Evolutionary conservation across 495 filamentous ascomycete genomes (phyloP).

Genomic region (Hypoxylon cercidicola): DNA sequence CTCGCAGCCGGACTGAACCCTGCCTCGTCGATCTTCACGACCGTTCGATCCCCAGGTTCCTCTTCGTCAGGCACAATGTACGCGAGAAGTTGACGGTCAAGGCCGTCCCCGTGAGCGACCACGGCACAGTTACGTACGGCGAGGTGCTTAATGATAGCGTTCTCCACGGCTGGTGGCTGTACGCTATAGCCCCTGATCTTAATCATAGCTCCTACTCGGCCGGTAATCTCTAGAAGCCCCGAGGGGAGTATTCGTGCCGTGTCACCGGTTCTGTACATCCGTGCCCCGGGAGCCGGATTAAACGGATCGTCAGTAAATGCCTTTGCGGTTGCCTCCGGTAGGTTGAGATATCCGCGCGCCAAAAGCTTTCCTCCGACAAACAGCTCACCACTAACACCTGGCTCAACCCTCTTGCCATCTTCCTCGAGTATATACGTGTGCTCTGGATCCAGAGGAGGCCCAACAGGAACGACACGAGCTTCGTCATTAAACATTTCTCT

Average conservation of each 20-base stretch:
- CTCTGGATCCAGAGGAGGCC: conserved; percentile 66
- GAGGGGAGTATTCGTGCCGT: conserved; percentile 69
- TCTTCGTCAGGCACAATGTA: conserved; percentile 71
- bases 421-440: conserved; percentile 71
- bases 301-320: conserved; percentile 68
- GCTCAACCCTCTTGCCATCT: conserved; percentile 58
- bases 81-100: conserved; percentile 72
- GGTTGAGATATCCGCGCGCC: conserved; percentile 77
- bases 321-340: conserved; percentile 71
- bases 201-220: conserved; percentile 74
- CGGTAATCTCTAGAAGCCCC: conserved; percentile 75
- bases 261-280: conserved; percentile 79
- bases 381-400: conserved; percentile 66
- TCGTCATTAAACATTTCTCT: conserved; percentile 64
- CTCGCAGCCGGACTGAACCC: conserved; percentile 69
- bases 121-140: conserved; percentile 70
- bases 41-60: conserved; percentile 59
- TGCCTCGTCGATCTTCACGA: conserved; percentile 65
- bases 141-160: conserved; percentile 67
- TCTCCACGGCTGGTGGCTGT: conserved; percentile 73
- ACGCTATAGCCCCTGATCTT: conserved; percentile 74
- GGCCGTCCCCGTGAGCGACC: conserved; percentile 69
- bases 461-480: conserved; percentile 66
- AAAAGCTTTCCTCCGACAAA: conserved; percentile 75
- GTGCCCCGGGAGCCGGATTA: conserved; percentile 49